Conservation (phyloP, 2,329 filamentous ascomycete species). For the Pseudogymnoascus sp. region DNA sequence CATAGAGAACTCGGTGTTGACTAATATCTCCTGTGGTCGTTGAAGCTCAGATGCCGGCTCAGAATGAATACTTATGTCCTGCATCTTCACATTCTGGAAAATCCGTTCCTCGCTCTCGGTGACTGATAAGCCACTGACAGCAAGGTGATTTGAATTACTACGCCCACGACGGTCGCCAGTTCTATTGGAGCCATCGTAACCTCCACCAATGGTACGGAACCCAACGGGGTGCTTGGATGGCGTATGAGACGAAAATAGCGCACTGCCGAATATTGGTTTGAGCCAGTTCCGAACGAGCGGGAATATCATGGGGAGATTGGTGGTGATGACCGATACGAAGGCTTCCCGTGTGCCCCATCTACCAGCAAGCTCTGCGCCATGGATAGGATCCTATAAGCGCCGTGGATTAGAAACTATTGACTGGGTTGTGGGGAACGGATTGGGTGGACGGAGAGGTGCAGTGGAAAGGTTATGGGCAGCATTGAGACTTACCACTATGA, state of each 20-base stretch:
- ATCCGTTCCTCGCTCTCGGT: constrained; percentile 40
- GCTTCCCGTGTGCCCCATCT: constrained; percentile 34
- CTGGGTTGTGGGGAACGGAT: neutral
- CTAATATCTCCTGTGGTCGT: constrained; percentile 30
- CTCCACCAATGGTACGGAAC: constrained; percentile 36
- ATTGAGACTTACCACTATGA: constrained; percentile 28
- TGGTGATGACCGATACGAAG: constrained; percentile 34
- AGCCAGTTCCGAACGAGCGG: constrained; percentile 37
- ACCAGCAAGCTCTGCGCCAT: constrained; percentile 32
- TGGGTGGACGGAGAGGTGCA: too few species aligned
- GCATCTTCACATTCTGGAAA: constrained; percentile 37
- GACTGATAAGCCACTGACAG: constrained; percentile 31
- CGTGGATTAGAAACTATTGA: constrained; percentile 30
- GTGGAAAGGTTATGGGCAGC: neutral
- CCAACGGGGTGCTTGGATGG: constrained; percentile 33
- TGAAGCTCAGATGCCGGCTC: constrained; percentile 15
- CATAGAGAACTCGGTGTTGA: constrained; percentile 24
- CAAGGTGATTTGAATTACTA: constrained; percentile 31
- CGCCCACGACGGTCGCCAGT: constrained; percentile 27
- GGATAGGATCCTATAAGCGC: constrained; percentile 29
- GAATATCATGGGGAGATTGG: constrained; percentile 38
- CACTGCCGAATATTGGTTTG: constrained; percentile 31
- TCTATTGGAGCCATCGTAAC: constrained; percentile 25
- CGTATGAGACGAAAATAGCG: constrained; percentile 33
- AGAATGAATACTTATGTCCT: constrained; percentile 28